Evolutionary conservation across 2,329 filamentous ascomycete species (phyloP), one percentile per base, ranked within the genome.

Genomic region (Xylaria sp.): DNA sequence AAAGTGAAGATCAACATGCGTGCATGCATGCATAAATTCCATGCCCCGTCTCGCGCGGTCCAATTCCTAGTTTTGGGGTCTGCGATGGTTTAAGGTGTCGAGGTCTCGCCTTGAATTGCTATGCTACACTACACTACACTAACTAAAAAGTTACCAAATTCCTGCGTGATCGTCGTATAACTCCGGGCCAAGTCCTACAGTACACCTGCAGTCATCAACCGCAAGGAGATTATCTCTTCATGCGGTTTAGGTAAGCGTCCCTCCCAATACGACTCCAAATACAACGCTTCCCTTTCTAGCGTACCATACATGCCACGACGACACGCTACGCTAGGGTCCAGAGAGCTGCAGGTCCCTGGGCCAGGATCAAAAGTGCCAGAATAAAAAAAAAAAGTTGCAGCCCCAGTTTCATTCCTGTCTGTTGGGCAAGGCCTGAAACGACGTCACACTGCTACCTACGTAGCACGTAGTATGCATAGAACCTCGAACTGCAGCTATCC

Each of bases 201-300:
- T 28, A 28, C 61, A 55, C 54, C 68, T 70, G 68, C 68, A 68
- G 68, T 70, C 68, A 70, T 68, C 57, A 58, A 66, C 46, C 37
- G 46, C 34, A 54, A 50, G 56, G 68, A 70, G 58, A 70, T 70
- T 67, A 39, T 68, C 31, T 54, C 25, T 67, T 70, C 57, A 70
- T 70, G 68, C 67, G 41, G 64, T 65, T 63, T 15, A 55, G 28
- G 54, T 60, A 61, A 65, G 61, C 34, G 34, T 59, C 18, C 39
- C 20, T 61, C 56, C 51, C 13, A 20, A 39, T 44, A 9, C 46
- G n/a, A 48, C 39, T 34, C 34, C 34, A 18, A 25, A 57, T 41
- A 52, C 41, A 68, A 50, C 52, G 20, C 54, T 20, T 34, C 28
- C 28, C 39, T 5, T 7, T 23, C 28, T 52, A 23, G 44, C 20